Conservation (phyloP, 805 yeast genomes). For the Candida ponderosae region DNA sequence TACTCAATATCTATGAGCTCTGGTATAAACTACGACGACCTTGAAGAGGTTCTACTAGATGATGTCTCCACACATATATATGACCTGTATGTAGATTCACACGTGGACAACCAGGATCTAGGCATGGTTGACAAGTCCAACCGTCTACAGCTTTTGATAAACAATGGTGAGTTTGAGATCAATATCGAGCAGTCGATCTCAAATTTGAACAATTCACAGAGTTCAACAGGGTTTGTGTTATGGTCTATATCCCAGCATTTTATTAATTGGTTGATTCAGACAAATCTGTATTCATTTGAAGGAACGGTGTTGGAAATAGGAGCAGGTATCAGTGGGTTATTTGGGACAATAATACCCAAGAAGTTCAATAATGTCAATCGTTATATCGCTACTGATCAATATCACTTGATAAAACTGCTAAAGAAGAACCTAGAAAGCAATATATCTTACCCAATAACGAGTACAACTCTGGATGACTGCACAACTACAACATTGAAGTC, state of each 20-base stretch:
- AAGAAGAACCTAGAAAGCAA: slow-evolving; percentile 38
- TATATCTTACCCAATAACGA: slow-evolving; percentile 12
- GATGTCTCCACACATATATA: slow-evolving; percentile 12
- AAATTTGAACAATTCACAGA: slow-evolving; percentile 21
- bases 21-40: background rate
- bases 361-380: slow-evolving; percentile 10
- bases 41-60: slow-evolving; percentile 8
- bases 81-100: slow-evolving; percentile 8
- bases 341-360: slow-evolving; percentile 33
- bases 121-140: slow-evolving; percentile 18
- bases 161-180: slow-evolving; percentile 12
- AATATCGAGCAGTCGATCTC: slow-evolving; percentile 26
- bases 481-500: slow-evolving; percentile 2
- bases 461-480: slow-evolving; percentile 19
- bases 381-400: slow-evolving; percentile 55
- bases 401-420: slow-evolving; percentile 42
- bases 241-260: slow-evolving; percentile 48
- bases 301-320: slow-evolving; percentile 48
- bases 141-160: slow-evolving; percentile 14
- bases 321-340: slow-evolving; percentile 49
- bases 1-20: too few relatives aligned
- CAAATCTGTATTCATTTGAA: slow-evolving; percentile 6
- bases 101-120: slow-evolving; percentile 9
- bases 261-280: slow-evolving; percentile 42
- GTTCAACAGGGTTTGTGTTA: slow-evolving; percentile 57